phyloP scores from a whole-genome alignment of 2,329 filamentous ascomycete species.

The Penicillium palitans region DNA sequence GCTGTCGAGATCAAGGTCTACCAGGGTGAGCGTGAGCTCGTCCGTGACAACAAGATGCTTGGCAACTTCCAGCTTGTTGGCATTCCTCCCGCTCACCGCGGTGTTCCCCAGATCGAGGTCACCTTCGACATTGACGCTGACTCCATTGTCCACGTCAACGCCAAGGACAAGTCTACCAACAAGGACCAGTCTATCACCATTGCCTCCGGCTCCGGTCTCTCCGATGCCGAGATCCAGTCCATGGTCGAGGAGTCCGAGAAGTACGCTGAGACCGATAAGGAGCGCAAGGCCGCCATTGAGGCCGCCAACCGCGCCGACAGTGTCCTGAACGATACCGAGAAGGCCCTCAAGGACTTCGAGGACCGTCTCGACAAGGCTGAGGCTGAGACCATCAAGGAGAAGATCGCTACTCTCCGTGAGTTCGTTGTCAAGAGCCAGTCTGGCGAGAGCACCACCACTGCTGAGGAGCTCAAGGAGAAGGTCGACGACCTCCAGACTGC shows the following conservation, averaged over 20 bases:
- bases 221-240: conserved; percentile 88
- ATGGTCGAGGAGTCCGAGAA: conserved; percentile 99
- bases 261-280: conserved; percentile 92
- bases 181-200: conserved; percentile 99
- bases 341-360: conserved; percentile 93
- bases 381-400: conserved; percentile 89
- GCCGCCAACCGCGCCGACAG: conserved; percentile 96
- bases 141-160: conserved; percentile 95
- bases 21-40: conserved; percentile 99
- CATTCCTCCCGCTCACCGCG: conserved; percentile 92
- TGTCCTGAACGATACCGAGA: conserved; percentile 96
- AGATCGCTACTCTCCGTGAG: conserved; percentile 82
- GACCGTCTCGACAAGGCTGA: conserved; percentile 97
- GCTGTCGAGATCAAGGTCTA: conserved; percentile 99
- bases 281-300: conserved; percentile 94
- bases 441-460: conserved; percentile 81
- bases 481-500: conserved; percentile 96
- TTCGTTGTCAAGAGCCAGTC: conserved; percentile 92
- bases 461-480: conserved; percentile 96
- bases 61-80: conserved; percentile 99
- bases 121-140: conserved; percentile 99
- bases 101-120: conserved; percentile 94
- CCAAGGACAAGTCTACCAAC: conserved; percentile 98
- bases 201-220: conserved; percentile 94
- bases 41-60: conserved; percentile 96